Evolutionary conservation across 441 rosid genomes (phyloP).

Genomic region (Aquilaria agallochum): DNA sequence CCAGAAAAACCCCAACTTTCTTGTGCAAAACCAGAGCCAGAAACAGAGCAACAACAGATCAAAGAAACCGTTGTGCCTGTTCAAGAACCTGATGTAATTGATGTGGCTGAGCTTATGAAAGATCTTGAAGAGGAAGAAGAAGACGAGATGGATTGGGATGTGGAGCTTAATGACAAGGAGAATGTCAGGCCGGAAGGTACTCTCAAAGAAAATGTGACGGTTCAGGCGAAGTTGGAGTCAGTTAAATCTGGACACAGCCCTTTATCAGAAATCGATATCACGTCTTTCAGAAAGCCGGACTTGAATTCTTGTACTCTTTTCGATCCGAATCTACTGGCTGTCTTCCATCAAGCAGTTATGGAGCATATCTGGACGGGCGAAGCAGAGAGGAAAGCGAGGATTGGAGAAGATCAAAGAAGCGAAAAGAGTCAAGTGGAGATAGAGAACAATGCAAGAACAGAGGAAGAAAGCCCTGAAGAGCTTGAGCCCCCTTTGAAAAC

Average conservation of each 20-base stretch:
- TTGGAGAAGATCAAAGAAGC: constrained; percentile 23
- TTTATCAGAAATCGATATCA: constrained; percentile 40
- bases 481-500: constrained; percentile 32
- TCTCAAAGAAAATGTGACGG: constrained; percentile 18
- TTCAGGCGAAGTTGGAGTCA: constrained; percentile 16
- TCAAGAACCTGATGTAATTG: constrained; percentile 40
- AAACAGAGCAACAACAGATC: constrained; percentile 15
- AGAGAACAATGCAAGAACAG: constrained; percentile 19
- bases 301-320: constrained; percentile 64
- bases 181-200: constrained; percentile 36
- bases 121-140: constrained; percentile 33
- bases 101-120: constrained; percentile 42
- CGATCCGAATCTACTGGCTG: constrained; percentile 70
- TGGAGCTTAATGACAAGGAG: constrained; percentile 41
- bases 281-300: constrained; percentile 67
- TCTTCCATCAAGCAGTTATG: constrained; percentile 58
- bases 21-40: constrained; percentile 16
- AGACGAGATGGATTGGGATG: constrained; percentile 26
- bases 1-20: constrained; percentile 22
- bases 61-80: constrained; percentile 10
- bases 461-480: constrained; percentile 17
- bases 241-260: constrained; percentile 23
- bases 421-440: constrained; percentile 14
- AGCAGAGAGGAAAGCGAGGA: constrained; percentile 29
- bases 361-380: constrained; percentile 36